Base-by-base conservation (phyloP, 2,329 filamentous ascomycete species). In the Colletotrichum scovillei region DNA sequence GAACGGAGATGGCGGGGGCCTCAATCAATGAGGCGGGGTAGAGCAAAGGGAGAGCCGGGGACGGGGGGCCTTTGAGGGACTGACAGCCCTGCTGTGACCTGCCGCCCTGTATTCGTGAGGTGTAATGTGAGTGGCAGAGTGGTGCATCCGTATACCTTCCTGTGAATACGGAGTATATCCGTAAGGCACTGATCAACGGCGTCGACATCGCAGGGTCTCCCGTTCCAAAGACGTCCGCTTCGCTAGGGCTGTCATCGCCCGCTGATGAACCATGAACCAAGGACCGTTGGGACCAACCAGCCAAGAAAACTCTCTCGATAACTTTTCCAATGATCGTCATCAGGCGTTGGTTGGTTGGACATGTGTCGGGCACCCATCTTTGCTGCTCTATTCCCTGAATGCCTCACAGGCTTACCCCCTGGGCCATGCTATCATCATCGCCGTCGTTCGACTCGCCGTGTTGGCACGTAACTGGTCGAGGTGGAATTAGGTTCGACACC, bases 1-100 rank as follows among this genome's bases (percentile, higher is more conserved):
- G 70, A 69, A 65, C 66, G 70, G 66, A 60, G 66, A 64, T 24
- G 66, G 70, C 59, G 70, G 70, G 65, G 38, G 46, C n/a, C 52
- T 72, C 35, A 53, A 69, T 63, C 65, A 59, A 68, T 19, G 63
- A 60, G 63, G 68, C 49, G 62, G 49, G 49, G 46, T 42, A 49
- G 60, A 63, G 42, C 14, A 22, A 22, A 16, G 30, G 22, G 32
- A 60, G 46, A 55, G 12, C 30, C 46, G 46, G 28, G 62, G n/a
- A 55, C 14, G 62, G 30, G 28, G 46, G 30, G 24, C 46, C 49
- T 49, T 26, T 3, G 3, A 3, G 32, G 42, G 22, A 26, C 46
- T 6, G 32, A 30, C 52, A 65, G 52, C 63, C 52, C 22, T 42
- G 30, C 22, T 53, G 52, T 30, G 14, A 32, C 12, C 22, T 16